Percentiles rank a stretch among this genome's conserved stretches.
These are phyloP conservation scores for Coniochaeta sp. DNA, from an alignment of 2,329 filamentous ascomycete genomes.

Conservation along the genomic window DNA sequence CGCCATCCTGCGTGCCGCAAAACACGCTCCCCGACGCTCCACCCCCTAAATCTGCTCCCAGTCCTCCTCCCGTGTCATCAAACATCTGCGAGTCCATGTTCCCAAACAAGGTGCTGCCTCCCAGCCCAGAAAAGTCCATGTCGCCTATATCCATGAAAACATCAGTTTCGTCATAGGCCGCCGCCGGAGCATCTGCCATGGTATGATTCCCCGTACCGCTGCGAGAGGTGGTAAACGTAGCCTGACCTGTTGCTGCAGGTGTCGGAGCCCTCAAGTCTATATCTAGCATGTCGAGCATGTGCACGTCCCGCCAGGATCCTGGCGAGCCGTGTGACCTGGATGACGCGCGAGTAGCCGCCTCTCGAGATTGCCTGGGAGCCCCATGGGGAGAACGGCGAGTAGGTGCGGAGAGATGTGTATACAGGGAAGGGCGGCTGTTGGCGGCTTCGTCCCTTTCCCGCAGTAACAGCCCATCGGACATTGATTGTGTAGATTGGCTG, in stretches of 20 bases:
- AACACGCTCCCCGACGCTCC: background rate
- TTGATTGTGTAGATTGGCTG: background rate
- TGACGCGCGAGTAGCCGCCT: background rate
- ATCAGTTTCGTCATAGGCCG: background rate
- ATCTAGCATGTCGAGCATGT: background rate
- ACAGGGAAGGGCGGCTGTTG: background rate
- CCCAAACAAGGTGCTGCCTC: background rate
- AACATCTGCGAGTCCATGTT: background rate
- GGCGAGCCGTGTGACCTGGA: background rate
- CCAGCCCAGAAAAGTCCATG: background rate
- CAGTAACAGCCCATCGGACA: background rate
- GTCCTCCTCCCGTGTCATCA: background rate
- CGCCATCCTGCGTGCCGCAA: background rate
- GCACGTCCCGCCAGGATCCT: background rate
- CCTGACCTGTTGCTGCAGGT: background rate
- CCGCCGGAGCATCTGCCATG: background rate
- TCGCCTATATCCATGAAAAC: background rate
- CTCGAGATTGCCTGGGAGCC: background rate
- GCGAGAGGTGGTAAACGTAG: background rate
- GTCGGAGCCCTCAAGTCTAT: background rate
- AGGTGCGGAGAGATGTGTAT: background rate
- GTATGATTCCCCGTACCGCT: background rate
- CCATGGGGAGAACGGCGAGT: background rate
- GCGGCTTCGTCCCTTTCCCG: background rate
- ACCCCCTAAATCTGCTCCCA: background rate